A percentile compares a stretch with the other conserved stretches of the same genome.
Evolutionary conservation across 257 asterid genomes (phyloP).

Genomic region (Capsicum pubescens): DNA sequence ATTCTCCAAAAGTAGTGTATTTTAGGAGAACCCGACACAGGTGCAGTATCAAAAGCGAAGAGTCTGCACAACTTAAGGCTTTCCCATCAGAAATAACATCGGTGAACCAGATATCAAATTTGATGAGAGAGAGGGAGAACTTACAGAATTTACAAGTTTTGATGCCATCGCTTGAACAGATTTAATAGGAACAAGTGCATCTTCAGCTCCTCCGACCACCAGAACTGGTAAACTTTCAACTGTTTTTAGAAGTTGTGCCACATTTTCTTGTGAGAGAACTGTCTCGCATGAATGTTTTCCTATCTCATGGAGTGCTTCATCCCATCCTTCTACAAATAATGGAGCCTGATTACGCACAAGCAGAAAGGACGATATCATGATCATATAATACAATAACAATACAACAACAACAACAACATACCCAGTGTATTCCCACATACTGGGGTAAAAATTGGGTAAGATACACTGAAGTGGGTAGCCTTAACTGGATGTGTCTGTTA

Average conservation of each 20-base stretch:
- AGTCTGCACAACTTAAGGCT: neutral
- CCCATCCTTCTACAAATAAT: constrained; percentile 79
- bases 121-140: constrained; percentile 36
- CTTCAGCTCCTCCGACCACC: constrained; percentile 89
- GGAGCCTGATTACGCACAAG: constrained; percentile 65
- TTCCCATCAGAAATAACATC: constrained; percentile 18
- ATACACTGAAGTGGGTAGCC: too few relatives aligned
- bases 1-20: too few relatives aligned
- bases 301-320: constrained; percentile 24
- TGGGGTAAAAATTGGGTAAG: too few relatives aligned
- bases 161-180: constrained; percentile 85
- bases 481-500: too few relatives aligned
- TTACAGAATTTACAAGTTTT: constrained; percentile 81
- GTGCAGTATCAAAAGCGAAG: too few relatives aligned
- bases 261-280: constrained; percentile 65
- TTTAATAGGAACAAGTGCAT: constrained; percentile 76
- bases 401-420: too few relatives aligned
- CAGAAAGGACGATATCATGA: neutral
- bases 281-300: constrained; percentile 83
- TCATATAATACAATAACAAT: neutral
- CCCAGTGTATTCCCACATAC: too few relatives aligned
- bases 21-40: too few relatives aligned
- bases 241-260: constrained; percentile 37
- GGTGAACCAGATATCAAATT: constrained; percentile 22
- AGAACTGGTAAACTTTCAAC: constrained; percentile 69